Evolutionary conservation across 768 basidiomycete genomes (phyloP), one percentile per base, ranked within the genome.

Genomic region (Naganishia randhawae): DNA sequence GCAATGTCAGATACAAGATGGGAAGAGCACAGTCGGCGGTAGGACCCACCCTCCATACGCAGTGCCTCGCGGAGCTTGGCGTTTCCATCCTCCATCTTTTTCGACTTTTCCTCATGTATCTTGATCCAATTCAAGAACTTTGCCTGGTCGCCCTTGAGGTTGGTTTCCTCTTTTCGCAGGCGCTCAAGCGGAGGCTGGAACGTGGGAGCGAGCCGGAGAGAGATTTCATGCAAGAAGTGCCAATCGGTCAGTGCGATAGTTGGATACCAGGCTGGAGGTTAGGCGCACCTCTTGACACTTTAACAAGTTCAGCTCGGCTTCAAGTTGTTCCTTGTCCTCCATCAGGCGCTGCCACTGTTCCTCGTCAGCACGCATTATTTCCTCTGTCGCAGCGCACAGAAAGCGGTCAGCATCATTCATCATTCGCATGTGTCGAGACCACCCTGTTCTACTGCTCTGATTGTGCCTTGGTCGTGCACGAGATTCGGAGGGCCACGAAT

Each of bases 21-120:
- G 19, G 11, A 31, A 22, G 10, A 6, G 25, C 65, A 33, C 8
- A 5, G 4, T 17, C n/a, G 33, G 25, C 11, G 65, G n/a, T n/a
- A 17, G 2, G 4, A 65, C 76, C 54, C 41, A 79, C 76, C 73
- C 53, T 73, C 72, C 55, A 70, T 70, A 16, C 71, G 41, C 45
- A 80, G 75, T 11, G 70, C 71, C 27, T 72, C 57, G 50, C 71
- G 70, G 67, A 87, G 87, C 39, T 88, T 85, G 14, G 86, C 84
- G 3, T 91, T 83, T 65, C 89, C 88, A 69, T 87, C 86, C 72
- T 87, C 86, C 71, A 91, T 88, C 77, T 92, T 92, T 68, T 88
- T 75, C 42, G 77, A 76, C 64, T 80, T 76, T 85, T 75, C 85
- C 84, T 66, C 67, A 57, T 78, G 72, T 8, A 71, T 54, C 33